A percentile compares a stretch with the other conserved stretches of the same genome.
Evolutionary conservation across 2,329 filamentous ascomycete species (phyloP).

Genomic region (Karstenula rhodostoma): DNA sequence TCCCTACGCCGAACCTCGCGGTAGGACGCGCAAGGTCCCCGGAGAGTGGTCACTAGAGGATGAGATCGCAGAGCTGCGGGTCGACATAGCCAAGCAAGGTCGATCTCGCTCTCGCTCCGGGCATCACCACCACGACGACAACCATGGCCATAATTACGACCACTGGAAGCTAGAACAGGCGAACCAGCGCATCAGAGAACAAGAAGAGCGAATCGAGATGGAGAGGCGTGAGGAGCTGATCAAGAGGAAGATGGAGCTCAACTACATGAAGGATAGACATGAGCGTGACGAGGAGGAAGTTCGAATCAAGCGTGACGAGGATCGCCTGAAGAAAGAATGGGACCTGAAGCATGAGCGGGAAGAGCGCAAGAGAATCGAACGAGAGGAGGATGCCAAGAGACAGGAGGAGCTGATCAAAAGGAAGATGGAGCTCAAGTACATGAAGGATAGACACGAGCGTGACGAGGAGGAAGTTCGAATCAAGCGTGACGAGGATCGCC

Average conservation of each 20-base stretch:
- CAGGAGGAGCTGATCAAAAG: too few species aligned
- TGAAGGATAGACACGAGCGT: slow-evolving; percentile 44
- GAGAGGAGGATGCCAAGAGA: slow-evolving; percentile 30
- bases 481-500: slow-evolving; percentile 37
- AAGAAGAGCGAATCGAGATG: slow-evolving; percentile 41
- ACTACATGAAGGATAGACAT: slow-evolving; percentile 45
- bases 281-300: slow-evolving; percentile 43
- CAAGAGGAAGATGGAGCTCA: slow-evolving; percentile 44
- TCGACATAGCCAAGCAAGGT: slow-evolving; percentile 31
- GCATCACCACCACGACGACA: slow-evolving; percentile 26
- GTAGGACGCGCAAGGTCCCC: slow-evolving; percentile 38
- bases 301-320: slow-evolving; percentile 36
- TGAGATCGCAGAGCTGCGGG: slow-evolving; percentile 42
- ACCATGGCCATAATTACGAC: slow-evolving; percentile 38
- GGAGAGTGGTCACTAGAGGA: slow-evolving; percentile 48
- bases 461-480: slow-evolving; percentile 39
- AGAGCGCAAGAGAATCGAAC: slow-evolving; percentile 30
- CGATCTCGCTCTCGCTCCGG: slow-evolving; percentile 37
- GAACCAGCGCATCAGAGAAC: slow-evolving; percentile 47
- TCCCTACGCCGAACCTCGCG: slow-evolving; percentile 33
- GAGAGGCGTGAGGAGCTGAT: slow-evolving; percentile 49
- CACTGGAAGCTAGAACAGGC: slow-evolving; percentile 45
- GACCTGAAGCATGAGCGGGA: slow-evolving; percentile 41
- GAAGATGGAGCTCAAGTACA: slow-evolving; percentile 46
- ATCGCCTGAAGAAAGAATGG: slow-evolving; percentile 41